A percentile compares a stretch with the other conserved stretches of the same genome.
These are phyloP conservation scores for Aureobasidium sp. DNA, from an alignment of 2,329 filamentous ascomycete genomes.

Conservation along the genomic window DNA sequence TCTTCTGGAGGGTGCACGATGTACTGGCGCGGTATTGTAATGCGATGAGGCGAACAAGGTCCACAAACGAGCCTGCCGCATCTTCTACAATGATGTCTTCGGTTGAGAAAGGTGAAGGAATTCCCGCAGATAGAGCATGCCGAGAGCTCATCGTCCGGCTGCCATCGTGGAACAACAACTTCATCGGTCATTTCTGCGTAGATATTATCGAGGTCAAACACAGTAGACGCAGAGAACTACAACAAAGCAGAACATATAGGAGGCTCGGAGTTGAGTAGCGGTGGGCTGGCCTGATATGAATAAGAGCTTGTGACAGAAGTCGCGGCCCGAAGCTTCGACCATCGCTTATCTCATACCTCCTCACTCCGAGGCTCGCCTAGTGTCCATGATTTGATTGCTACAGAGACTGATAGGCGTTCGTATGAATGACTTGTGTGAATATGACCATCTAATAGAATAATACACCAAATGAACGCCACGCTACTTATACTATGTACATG, in stretches of 20 bases:
- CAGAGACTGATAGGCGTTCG: neutral
- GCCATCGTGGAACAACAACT: slow-evolving; percentile 67
- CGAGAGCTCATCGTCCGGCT: slow-evolving; percentile 74
- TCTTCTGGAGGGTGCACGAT: slow-evolving; percentile 68
- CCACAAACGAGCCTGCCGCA: slow-evolving; percentile 89
- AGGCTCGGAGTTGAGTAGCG: neutral
- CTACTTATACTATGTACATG: slow-evolving; percentile 5
- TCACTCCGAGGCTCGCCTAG: neutral
- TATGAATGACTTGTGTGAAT: neutral
- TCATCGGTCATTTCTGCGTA: slow-evolving; percentile 20
- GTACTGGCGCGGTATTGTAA: slow-evolving; percentile 87
- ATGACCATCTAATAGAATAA: neutral
- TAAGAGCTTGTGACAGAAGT: neutral
- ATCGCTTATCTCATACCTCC: neutral
- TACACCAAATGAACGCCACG: neutral
- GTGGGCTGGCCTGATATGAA: slow-evolving; percentile 2
- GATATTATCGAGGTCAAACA: neutral
- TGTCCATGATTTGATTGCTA: neutral
- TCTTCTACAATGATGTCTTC: slow-evolving; percentile 94
- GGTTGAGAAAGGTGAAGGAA: slow-evolving; percentile 74
- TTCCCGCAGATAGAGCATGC: slow-evolving; percentile 76
- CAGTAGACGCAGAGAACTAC: neutral
- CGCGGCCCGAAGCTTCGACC: neutral
- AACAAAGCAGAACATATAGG: neutral
- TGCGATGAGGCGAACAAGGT: slow-evolving; percentile 84